A percentile compares a stretch with the other conserved stretches of the same genome.
phyloP scores from a whole-genome alignment of 495 filamentous ascomycete genomes.

The Aspergillus coremiiformis region DNA sequence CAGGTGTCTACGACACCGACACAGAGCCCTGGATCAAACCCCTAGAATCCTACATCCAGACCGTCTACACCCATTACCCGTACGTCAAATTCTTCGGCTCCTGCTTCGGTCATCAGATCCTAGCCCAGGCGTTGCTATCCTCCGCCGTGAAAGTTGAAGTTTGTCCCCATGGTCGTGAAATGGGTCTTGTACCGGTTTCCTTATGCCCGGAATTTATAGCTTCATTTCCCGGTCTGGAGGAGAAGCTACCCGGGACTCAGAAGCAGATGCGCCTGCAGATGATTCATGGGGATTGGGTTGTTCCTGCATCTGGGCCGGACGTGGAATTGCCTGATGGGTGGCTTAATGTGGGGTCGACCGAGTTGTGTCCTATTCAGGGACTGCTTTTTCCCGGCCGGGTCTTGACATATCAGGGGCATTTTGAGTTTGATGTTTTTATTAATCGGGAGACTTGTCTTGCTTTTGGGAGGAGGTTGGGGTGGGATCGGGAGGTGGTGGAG shows the following conservation, averaged over 20 bases:
- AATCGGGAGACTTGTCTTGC: slow-evolving; percentile 29
- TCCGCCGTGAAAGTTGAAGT: slow-evolving; percentile 19
- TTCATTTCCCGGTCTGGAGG: slow-evolving; percentile 12
- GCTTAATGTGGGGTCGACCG: slow-evolving; percentile 30
- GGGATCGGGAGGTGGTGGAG: slow-evolving; percentile 14
- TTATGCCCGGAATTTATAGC: slow-evolving; percentile 23
- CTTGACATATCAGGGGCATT: slow-evolving; percentile 37
- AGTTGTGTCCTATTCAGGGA: slow-evolving; percentile 32
- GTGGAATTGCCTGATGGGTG: slow-evolving; percentile 18
- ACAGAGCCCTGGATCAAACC: slow-evolving; percentile 28
- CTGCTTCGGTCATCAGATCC: slow-evolving; percentile 44
- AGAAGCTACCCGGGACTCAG: not conserved
- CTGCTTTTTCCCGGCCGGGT: slow-evolving; percentile 30
- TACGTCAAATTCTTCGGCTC: slow-evolving; percentile 41
- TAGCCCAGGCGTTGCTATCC: slow-evolving; percentile 35
- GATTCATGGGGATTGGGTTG: slow-evolving; percentile 19
- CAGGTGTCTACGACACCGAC: slow-evolving; percentile 25
- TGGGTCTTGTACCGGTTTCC: slow-evolving; percentile 32
- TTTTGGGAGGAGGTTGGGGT: slow-evolving; percentile 26
- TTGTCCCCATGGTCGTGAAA: slow-evolving; percentile 27
- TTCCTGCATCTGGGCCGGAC: not conserved
- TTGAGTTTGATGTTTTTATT: slow-evolving; percentile 36
- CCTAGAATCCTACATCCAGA: slow-evolving; percentile 25
- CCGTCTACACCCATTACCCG: slow-evolving; percentile 31
- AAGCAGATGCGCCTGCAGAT: slow-evolving; percentile 13